These are phyloP conservation scores for Coemansia asiatica DNA, from an alignment of 192 early-diverging fungal genomes.

Conservation along the genomic window DNA sequence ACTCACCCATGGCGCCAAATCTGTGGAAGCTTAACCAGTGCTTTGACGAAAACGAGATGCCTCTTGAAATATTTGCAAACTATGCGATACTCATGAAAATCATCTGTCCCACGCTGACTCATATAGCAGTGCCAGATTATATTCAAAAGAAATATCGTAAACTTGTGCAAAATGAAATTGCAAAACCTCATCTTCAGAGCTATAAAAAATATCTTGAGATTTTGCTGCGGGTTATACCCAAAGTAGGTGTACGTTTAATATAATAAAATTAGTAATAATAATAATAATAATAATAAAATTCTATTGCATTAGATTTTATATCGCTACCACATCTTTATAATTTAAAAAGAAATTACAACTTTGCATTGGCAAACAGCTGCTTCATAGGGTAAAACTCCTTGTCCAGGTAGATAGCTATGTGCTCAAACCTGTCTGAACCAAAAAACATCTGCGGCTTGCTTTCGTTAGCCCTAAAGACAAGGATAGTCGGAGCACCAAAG, in stretches of 20 bases:
- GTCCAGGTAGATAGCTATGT: slow-evolving; percentile 38
- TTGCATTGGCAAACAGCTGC: slow-evolving; percentile 35
- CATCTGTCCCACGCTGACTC: neutral
- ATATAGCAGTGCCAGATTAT: neutral
- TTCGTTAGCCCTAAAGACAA: slow-evolving; percentile 17
- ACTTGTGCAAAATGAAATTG: neutral
- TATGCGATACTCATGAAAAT: neutral
- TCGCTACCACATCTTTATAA: neutral
- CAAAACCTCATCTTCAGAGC: neutral
- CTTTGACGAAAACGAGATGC: neutral
- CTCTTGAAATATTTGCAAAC: neutral
- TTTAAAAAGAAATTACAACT: neutral
- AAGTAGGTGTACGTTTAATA: neutral
- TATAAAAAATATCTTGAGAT: neutral
- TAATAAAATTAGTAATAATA: neutral
- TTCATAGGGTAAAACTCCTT: slow-evolving; percentile 42
- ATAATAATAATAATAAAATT: neutral
- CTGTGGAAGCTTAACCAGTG: slow-evolving; percentile 2
- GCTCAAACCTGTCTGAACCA: slow-evolving; percentile 50
- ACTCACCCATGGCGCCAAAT: neutral
- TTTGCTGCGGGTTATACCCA: neutral
- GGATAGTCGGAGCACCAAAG: slow-evolving; percentile 47
- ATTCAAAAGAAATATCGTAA: neutral
- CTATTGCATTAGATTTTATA: neutral
- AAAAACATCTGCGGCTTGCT: slow-evolving; percentile 42